Base-by-base conservation (phyloP, 768 basidiomycete genomes). In the Xanthoconium purpureum region DNA sequence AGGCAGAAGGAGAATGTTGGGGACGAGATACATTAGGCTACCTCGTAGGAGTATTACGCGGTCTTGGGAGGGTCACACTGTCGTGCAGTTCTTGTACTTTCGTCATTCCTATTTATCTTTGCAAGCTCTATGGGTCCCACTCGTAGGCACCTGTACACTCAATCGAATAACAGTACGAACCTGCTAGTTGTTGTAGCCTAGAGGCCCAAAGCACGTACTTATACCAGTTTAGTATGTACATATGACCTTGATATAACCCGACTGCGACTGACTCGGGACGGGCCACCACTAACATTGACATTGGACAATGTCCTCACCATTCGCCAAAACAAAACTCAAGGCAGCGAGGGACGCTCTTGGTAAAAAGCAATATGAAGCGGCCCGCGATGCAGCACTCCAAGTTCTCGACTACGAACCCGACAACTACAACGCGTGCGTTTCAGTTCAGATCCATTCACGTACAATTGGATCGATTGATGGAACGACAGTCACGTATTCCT, bases 401-500 rank as follows among this genome's bases (percentile, higher is more conserved):
- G 84, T 86, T 10, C 73, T 92, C 17, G 84, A 86, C 37, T 85
- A 84, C 60, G 94, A 97, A 54, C 80, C 87, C 1, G 81, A 84
- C 42, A 94, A 93, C 65, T 96, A 96, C 67, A 85, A 89, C 65
- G 94, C 91, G 93, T 95, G 69, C 65, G 88, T 80, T 45, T 18
- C 30, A 42, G n/a, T 42, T 45, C 7, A 5, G 20, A 35, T 36
- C 24, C 58, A 20, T 49, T 35, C 43, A 29, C n/a, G 17, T 38
- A 36, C 17, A 18, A n/a, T 30, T 10, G 39, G 47, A 20, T 48
- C 30, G 32, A 42, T 56, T 52, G 36, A 65, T 37, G 20, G 48
- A 40, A 42, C 15, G 17, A 32, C 68, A 98, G 95, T 6, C 82
- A 89, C 68, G 88, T 97, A 24, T 97, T 94, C 67, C 79, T 91